Conservation (phyloP, 768 basidiomycete species). For the Chlorophyllum brunneum region DNA sequence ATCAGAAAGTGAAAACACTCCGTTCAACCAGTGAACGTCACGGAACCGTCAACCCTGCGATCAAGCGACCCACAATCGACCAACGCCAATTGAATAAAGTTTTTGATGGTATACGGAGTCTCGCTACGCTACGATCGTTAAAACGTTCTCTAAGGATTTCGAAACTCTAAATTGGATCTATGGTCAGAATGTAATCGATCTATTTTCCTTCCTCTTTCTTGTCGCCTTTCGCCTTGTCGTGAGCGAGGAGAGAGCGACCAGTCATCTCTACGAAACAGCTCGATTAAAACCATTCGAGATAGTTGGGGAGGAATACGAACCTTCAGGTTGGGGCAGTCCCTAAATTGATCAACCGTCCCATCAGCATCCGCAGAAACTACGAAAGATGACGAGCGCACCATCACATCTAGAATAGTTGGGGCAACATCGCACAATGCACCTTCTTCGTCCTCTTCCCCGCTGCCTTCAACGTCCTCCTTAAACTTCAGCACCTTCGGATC, state of each 20-base stretch:
- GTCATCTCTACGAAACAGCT: conserved; percentile 50
- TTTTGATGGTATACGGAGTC: too few species aligned
- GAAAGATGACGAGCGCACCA: conserved; percentile 39
- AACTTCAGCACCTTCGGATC: conserved; percentile 54
- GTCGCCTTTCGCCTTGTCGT: not conserved
- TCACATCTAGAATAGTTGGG: conserved; percentile 77
- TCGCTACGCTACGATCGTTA: not conserved
- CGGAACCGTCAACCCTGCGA: too few species aligned
- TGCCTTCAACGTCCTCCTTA: conserved; percentile 52
- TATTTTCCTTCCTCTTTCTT: not conserved
- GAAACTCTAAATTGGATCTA: not conserved
- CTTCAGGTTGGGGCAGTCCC: conserved; percentile 64
- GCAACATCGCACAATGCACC: conserved; percentile 89
- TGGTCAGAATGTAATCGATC: not conserved
- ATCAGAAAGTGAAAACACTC: too few species aligned
- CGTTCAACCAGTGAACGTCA: too few species aligned
- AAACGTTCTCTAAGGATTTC: not conserved
- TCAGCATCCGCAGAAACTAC: not conserved
- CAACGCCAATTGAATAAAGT: too few species aligned
- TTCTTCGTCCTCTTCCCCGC: conserved; percentile 57
- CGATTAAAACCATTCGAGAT: not conserved
- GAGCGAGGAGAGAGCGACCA: conserved; percentile 49
- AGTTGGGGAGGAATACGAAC: not conserved
- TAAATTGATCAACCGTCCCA: conserved; percentile 16
- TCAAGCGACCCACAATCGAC: too few species aligned